A percentile compares a stretch with the other conserved stretches of the same genome.
These are phyloP conservation scores for Adansonia madagascariensis DNA, from an alignment of 441 rosid species.

Conservation along the genomic window DNA sequence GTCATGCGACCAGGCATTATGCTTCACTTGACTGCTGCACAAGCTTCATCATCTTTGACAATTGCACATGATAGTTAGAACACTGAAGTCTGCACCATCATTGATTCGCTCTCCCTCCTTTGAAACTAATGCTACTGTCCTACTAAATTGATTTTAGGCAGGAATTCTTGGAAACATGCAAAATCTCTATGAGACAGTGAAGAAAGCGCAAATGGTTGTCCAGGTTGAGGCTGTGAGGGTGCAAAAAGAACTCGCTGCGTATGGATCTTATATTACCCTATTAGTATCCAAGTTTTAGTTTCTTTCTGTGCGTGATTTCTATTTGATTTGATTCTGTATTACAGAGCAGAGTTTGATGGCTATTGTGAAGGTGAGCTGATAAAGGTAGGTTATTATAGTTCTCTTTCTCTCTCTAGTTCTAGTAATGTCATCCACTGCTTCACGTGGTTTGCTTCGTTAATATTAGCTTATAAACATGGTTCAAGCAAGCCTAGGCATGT, in stretches of 20 bases:
- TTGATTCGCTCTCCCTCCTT: slow-evolving; percentile 2
- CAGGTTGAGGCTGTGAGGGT: slow-evolving; percentile 93
- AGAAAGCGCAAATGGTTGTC: slow-evolving; percentile 95
- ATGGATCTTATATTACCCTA: slow-evolving; percentile 36
- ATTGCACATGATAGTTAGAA: neutral
- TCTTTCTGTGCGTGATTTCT: slow-evolving; percentile 25
- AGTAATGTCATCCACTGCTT: neutral
- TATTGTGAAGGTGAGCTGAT: slow-evolving; percentile 90
- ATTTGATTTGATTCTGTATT: slow-evolving; percentile 29
- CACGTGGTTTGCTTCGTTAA: neutral
- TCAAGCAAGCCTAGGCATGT: no score
- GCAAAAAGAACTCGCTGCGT: slow-evolving; percentile 88
- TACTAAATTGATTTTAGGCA: slow-evolving; percentile 52
- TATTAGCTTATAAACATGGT: neutral
- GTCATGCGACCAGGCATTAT: neutral
- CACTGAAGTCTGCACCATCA: neutral
- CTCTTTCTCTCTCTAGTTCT: neutral
- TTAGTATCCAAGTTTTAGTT: slow-evolving; percentile 7
- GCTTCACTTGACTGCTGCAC: neutral
- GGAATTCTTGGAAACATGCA: slow-evolving; percentile 91
- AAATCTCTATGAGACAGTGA: slow-evolving; percentile 82
- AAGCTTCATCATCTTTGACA: neutral
- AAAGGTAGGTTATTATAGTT: slow-evolving; percentile 51
- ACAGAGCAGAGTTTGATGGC: slow-evolving; percentile 93
- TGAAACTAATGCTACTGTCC: slow-evolving; percentile 13